Conservation (phyloP, 2,329 filamentous ascomycete genomes). For the Fusarium oxysporum region DNA sequence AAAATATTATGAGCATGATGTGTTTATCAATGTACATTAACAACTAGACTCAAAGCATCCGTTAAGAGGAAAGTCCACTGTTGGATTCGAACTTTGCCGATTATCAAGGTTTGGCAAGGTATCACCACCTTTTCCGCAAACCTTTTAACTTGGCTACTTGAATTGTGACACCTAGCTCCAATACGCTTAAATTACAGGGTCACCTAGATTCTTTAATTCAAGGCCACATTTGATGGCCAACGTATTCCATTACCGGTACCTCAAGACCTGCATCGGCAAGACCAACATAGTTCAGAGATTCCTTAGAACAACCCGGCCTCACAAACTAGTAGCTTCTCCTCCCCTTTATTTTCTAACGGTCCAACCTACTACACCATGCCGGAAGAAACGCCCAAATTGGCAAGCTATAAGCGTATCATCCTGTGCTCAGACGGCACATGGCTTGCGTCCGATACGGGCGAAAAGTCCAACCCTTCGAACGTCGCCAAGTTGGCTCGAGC, state of each 20-base stretch:
- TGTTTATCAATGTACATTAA: too few species aligned
- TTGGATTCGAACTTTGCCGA: too few species aligned
- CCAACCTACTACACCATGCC: not conserved
- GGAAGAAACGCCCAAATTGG: not conserved
- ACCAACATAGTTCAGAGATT: not conserved
- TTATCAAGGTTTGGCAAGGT: too few species aligned
- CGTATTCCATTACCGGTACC: not conserved
- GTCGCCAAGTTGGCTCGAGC: not conserved
- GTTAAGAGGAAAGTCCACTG: too few species aligned
- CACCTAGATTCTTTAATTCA: too few species aligned
- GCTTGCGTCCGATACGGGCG: not conserved
- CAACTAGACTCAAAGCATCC: too few species aligned
- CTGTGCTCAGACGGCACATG: not conserved
- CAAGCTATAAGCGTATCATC: not conserved
- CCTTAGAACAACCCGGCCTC: not conserved
- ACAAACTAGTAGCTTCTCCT: not conserved
- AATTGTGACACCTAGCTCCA: too few species aligned
- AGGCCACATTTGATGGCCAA: too few species aligned
- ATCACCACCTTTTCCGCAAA: too few species aligned
- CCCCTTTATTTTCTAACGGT: not conserved
- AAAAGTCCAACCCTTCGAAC: not conserved
- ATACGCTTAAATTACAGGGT: too few species aligned
- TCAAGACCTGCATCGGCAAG: not conserved
- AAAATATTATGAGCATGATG: too few species aligned
- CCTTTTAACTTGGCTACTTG: too few species aligned